phyloP scores from a whole-genome alignment of 2,329 filamentous ascomycete genomes.

The Pseudogymnoascus pannorum region DNA sequence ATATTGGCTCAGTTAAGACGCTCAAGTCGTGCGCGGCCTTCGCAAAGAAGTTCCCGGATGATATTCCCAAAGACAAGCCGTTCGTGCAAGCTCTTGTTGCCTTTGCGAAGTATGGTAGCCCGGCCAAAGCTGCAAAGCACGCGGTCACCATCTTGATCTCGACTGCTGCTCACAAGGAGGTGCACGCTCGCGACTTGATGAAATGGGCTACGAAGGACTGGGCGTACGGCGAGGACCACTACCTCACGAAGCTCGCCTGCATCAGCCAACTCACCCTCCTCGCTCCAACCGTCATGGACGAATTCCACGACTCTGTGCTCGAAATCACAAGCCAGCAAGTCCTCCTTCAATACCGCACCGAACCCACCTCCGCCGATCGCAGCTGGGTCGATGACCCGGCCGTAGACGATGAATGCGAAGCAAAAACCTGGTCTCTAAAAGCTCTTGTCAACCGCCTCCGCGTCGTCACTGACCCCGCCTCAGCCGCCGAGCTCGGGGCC shows the following conservation, averaged over 20 bases:
- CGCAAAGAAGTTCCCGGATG: constrained; percentile 74
- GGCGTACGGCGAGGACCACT: constrained; percentile 64
- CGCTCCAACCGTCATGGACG: constrained; percentile 63
- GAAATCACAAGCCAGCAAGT: constrained; percentile 70
- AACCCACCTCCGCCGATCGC: constrained; percentile 49
- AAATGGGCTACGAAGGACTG: constrained; percentile 68
- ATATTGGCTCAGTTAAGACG: constrained; percentile 73
- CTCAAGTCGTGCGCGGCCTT: constrained; percentile 92
- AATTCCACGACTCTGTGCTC: constrained; percentile 68
- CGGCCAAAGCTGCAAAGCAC: constrained; percentile 82
- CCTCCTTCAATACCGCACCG: constrained; percentile 60
- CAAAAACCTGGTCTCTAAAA: constrained; percentile 78
- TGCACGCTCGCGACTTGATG: constrained; percentile 78
- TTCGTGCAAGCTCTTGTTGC: constrained; percentile 74
- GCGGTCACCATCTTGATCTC: constrained; percentile 85
- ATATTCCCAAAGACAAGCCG: constrained; percentile 73
- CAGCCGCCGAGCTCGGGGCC: constrained; percentile 51
- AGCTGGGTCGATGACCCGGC: constrained; percentile 62
- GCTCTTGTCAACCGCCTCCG: constrained; percentile 81
- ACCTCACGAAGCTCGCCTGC: constrained; percentile 66
- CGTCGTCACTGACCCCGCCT: constrained; percentile 44
- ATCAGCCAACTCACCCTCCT: constrained; percentile 71
- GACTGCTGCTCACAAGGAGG: constrained; percentile 63
- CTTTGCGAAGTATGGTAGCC: constrained; percentile 76
- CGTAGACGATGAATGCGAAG: constrained; percentile 71